phyloP scores from a whole-genome alignment of 345 rosid genomes.

The Bretschneidera sinensis region DNA sequence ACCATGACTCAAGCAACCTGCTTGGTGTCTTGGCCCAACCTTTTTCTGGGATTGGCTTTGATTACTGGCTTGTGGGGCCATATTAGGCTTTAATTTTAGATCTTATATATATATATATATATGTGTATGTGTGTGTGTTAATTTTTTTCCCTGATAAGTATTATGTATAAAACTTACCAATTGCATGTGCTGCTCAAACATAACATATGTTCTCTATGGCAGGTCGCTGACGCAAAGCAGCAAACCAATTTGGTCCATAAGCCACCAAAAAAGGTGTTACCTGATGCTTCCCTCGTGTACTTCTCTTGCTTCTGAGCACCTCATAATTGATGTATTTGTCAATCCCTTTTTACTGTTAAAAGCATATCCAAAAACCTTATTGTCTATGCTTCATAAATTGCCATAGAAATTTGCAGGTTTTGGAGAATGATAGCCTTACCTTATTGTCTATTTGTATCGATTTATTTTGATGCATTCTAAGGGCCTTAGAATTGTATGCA shows the following conservation, averaged over 20 bases:
- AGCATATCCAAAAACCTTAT: too few relatives aligned
- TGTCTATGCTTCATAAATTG: too few relatives aligned
- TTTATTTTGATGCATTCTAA: too few relatives aligned
- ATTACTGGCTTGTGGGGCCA: too few relatives aligned
- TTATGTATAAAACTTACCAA: too few relatives aligned
- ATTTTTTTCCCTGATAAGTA: not conserved
- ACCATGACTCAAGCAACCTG: not conserved
- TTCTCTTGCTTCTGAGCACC: not conserved
- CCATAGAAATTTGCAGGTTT: too few relatives aligned
- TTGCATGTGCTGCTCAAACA: not conserved
- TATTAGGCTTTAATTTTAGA: not conserved
- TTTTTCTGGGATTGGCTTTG: not conserved
- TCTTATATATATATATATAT: not conserved
- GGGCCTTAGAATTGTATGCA: too few relatives aligned
- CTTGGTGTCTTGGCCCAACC: not conserved
- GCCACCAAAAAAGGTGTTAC: slow-evolving; percentile 54
- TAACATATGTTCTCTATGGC: slow-evolving; percentile 9
- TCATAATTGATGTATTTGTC: not conserved
- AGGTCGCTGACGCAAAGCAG: slow-evolving; percentile 61
- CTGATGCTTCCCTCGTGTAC: slow-evolving; percentile 8
- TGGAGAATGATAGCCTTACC: too few relatives aligned
- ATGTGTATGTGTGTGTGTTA: too few relatives aligned
- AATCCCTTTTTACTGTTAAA: not conserved
- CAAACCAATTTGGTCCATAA: slow-evolving; percentile 70
- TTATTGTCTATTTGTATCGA: too few relatives aligned